Base-by-base conservation (phyloP, 2,329 filamentous ascomycete genomes). In the Hirsutella thompsonii region DNA sequence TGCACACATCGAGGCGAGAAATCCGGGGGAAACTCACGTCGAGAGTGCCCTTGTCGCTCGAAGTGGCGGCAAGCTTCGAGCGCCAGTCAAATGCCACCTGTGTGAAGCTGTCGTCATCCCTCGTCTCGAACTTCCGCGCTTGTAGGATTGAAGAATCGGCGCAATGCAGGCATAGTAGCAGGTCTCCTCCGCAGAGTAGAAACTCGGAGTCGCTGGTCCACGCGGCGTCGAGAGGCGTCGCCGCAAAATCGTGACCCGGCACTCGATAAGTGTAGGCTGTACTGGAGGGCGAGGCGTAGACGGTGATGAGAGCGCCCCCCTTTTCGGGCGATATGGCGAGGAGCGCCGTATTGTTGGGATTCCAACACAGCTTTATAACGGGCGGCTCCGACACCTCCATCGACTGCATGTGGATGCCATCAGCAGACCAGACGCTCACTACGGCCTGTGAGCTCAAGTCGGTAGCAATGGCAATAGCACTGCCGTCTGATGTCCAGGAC, bases 301-400 rank as follows among this genome's bases (percentile, higher is more conserved):
- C 62, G 0, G 70, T 76, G n/a, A 79, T 61, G 2, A 75, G 56
- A 8, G 72, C 66, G 29, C 71, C 71, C 30, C 61, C 64, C 39
- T 69, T 70, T 42, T 72, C 68, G 0, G 74, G 73, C 2, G 72
- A 72, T 36, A 81, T 68, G 45, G 69, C 68, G 13, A 81, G 60
- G 26, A 79, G 65, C n/a, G 67, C 65, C 1, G 66, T 63, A 45
- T 70, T 70, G 46, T 59, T 66, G 2, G 69, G 70, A 51, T 75
- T 79, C 76, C 77, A 81, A 37, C 68, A 67, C 19, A 81, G 61
- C 53, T 76, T 78, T 49, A 77, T 69, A 37, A 81, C 64, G 13
- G 76, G 76, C n/a, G 74, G 67, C 48, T 79, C 75, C 30, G 72
- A 62, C 20, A 72, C 66, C 47, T 76, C 70, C 55, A 76, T 72